Evolutionary conservation across 2,329 filamentous ascomycete genomes (phyloP), one percentile per base, ranked within the genome.

Genomic region (Albifimbria verrucaria): DNA sequence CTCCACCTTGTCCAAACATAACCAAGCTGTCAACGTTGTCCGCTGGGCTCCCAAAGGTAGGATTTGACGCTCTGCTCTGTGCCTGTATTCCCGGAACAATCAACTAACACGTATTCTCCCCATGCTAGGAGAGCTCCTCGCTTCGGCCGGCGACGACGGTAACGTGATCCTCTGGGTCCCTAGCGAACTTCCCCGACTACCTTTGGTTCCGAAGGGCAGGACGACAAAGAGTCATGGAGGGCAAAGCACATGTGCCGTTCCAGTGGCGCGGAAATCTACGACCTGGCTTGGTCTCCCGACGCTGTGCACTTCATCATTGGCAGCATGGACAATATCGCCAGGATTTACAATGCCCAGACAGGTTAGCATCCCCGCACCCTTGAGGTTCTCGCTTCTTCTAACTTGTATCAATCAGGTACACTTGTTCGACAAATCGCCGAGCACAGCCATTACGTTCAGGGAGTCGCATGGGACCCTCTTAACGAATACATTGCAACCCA

Each of bases 401-500:
- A 56, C 48, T 7, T 48, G 39, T 17, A 39, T 39, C 32, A 44
- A 48, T 32, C 45, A 78, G 81, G 81, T 54, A 77, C 79, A 26
- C 70, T 92, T 59, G 88, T 97, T 54, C 88, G 93, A 55, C 93
- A 97, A 70, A 96, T 97, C 59, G 93, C 93, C 50, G 93, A 97
- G 70, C 93, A 97, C 73, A 96, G 91, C 65, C 94, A 99, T 71
- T 99, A 97, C 69, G 94, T 99, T 18, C 94, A 99, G 73, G 94
- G 94, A 47, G 95, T 99, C 7, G 89, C 94, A 4, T 99, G 94
- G 95, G 95, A 99, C 74, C 95, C 94, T 22, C 75, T 97, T 52
- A 97, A 97, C 73, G 94, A 99, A 74, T 99, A 92, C 70, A 92
- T 99, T 55, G 94, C 94, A 36, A 99, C 94, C 2, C 94, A 99